Base-by-base conservation (phyloP, 306 rosid genomes). In the Cicer cuneatum region DNA sequence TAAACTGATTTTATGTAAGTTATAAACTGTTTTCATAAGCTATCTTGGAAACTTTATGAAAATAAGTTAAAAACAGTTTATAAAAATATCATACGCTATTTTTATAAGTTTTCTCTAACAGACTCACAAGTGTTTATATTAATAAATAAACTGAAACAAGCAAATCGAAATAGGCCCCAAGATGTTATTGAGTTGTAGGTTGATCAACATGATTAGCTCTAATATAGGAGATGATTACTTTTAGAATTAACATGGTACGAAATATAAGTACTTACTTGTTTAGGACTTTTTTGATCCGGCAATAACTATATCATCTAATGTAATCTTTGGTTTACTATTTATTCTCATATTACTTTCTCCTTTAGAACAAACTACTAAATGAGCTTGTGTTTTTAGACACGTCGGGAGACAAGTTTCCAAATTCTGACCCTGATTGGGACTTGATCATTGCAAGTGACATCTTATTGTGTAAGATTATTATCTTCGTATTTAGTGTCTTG, bases 401-500 rank as follows among this genome's bases (percentile, higher is more conserved):
- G 5, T 94, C 96, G 98, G 95, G 96, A 38, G 93, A 83, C 60
- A 76, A 62, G 59, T 91, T 94, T 88, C 89, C 97, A 10, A 79
- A 61, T 70, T 18, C 85, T 35, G 80, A 78, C 76, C 96, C 93
- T 29, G 87, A 87, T 60, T 94, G 97, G 97, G 97, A 91, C 84
- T 88, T 91, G 69, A 77, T 91, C 49, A 91, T 93, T 81, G 96
- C 95, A 0, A 94, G 98, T 76, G 96, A 91, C 70, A 94, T 94
- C 78, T 83, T 94, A 68, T 83, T 94, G 70, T 93, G 98, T 90
- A 87, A 85, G 93, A 65, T 67, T 67, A 76, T 73, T 38, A 10
- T 77, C 66, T 54, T 35, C 13, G 60, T 51, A 29, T 63, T 81
- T 60, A 13, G 42, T 56, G 5, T 65, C 63, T 56, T 48, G 4